Percentiles rank a stretch among this genome's conserved stretches.
Evolutionary conservation across 495 filamentous ascomycete genomes (phyloP).

Genomic region (Neurospora terricola): DNA sequence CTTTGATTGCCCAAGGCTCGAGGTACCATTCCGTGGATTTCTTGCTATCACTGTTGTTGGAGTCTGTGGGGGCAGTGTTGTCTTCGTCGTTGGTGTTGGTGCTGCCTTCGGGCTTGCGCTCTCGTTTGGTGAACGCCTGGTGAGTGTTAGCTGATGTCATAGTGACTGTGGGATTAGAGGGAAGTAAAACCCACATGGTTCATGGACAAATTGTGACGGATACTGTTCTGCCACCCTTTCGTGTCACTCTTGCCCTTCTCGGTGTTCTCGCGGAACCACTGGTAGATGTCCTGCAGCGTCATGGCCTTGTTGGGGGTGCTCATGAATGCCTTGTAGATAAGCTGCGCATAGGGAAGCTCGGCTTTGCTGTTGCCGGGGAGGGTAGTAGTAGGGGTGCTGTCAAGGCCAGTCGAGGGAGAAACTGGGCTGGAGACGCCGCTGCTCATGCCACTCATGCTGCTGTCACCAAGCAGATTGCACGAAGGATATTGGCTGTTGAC

Average conservation of each 20-base stretch:
- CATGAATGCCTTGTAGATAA: constrained; percentile 70
- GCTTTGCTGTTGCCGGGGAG: constrained; percentile 15
- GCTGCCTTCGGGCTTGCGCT: constrained; percentile 14
- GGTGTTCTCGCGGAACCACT: constrained; percentile 80
- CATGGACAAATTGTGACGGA: constrained; percentile 96
- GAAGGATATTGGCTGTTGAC: constrained; percentile 1
- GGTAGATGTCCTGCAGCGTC: constrained; percentile 78
- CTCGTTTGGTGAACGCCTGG: constrained; percentile 37
- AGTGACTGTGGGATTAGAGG: neutral
- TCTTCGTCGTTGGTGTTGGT: constrained; percentile 2
- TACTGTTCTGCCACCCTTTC: constrained; percentile 94
- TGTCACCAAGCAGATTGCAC: neutral
- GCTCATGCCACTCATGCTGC: neutral
- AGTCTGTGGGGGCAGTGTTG: neutral
- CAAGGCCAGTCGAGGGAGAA: neutral
- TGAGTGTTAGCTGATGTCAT: neutral
- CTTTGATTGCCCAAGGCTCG: constrained; percentile 24
- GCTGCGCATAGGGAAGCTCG: constrained; percentile 67
- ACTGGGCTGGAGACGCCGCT: constrained; percentile 4
- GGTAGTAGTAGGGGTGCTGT: neutral
- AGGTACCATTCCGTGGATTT: constrained; percentile 35
- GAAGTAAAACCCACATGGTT: constrained; percentile 58
- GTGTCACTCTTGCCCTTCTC: constrained; percentile 54
- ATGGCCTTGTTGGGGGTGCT: constrained; percentile 54
- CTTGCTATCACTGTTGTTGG: constrained; percentile 15